phyloP scores from a whole-genome alignment of 139 green algal species.

The Coccomyxa sp. region DNA sequence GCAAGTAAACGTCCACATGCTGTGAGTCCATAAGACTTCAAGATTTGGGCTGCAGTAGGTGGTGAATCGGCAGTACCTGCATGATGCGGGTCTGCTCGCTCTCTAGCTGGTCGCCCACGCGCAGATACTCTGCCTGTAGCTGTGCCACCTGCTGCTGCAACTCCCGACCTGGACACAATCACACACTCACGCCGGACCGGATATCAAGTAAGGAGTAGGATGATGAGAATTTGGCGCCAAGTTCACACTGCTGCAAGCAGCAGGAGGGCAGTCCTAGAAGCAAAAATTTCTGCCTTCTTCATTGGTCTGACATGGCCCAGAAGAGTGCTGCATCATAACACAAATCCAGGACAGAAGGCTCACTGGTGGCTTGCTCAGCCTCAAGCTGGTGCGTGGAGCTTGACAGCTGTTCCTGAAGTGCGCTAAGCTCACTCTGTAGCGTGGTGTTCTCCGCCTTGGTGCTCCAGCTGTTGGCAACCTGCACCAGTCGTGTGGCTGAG shows the following conservation, averaged over 20 bases:
- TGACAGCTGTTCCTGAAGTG: conserved; percentile 26
- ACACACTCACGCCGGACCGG: too few species aligned
- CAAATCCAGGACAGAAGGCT: neutral
- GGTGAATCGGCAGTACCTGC: conserved; percentile 5
- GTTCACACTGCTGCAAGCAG: too few species aligned
- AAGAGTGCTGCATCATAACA: too few species aligned
- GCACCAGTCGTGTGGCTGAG: too few species aligned
- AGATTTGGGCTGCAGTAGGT: conserved; percentile 1
- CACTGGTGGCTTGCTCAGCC: conserved; percentile 23
- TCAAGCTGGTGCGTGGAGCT: conserved; percentile 16
- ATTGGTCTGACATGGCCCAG: too few species aligned
- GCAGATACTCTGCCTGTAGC: conserved; percentile 30
- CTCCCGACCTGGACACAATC: conserved; percentile 13
- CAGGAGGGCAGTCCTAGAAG: too few species aligned
- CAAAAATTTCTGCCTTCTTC: too few species aligned
- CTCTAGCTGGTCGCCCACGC: conserved; percentile 30
- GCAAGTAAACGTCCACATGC: too few species aligned
- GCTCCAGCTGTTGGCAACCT: conserved; percentile 9
- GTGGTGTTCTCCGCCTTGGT: conserved; percentile 26
- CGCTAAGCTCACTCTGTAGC: conserved; percentile 32
- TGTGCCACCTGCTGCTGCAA: conserved; percentile 23
- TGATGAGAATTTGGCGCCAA: too few species aligned
- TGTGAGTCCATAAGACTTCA: neutral
- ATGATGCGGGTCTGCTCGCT: conserved; percentile 28
- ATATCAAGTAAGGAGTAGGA: too few species aligned